Conservation (phyloP, 2,329 filamentous ascomycete species). For the Curvularia spicifera region DNA sequence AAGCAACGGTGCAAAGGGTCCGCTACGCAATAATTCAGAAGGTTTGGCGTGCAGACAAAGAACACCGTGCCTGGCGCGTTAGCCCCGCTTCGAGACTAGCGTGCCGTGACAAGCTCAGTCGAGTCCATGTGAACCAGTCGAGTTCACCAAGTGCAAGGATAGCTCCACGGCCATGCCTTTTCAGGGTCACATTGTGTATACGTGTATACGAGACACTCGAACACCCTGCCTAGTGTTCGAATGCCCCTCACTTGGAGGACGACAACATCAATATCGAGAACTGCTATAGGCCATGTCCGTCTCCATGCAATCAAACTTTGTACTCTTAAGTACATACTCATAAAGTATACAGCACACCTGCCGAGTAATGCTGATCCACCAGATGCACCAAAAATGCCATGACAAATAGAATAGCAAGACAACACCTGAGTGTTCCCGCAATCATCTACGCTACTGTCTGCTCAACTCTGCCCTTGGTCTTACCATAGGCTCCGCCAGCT, state of each 20-base stretch:
- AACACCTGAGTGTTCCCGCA: not conserved
- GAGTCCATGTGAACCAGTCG: not conserved
- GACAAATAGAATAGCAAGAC: too few relatives aligned
- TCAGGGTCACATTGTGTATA: too few relatives aligned
- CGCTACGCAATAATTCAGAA: not conserved
- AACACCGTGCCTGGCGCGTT: not conserved
- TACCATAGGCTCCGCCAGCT: conserved; percentile 77
- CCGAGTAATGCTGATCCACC: not conserved
- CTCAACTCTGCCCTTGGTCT: conserved; percentile 59
- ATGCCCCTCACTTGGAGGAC: too few relatives aligned
- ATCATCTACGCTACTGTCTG: not conserved
- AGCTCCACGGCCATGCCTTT: too few relatives aligned
- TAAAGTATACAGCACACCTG: not conserved
- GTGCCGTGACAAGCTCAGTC: not conserved
- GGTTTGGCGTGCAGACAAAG: not conserved
- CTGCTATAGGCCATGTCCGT: not conserved
- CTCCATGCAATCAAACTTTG: not conserved
- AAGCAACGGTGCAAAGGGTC: too few relatives aligned
- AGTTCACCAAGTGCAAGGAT: not conserved
- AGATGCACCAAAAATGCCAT: not conserved
- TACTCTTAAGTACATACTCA: not conserved
- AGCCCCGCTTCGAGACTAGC: not conserved
- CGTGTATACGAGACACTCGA: too few relatives aligned
- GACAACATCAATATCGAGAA: too few relatives aligned
- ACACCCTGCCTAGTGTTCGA: not conserved